A percentile compares a stretch with the other conserved stretches of the same genome.
Evolutionary conservation across 2,329 filamentous ascomycete genomes (phyloP).

Genomic region (Lachnellula willkommii): DNA sequence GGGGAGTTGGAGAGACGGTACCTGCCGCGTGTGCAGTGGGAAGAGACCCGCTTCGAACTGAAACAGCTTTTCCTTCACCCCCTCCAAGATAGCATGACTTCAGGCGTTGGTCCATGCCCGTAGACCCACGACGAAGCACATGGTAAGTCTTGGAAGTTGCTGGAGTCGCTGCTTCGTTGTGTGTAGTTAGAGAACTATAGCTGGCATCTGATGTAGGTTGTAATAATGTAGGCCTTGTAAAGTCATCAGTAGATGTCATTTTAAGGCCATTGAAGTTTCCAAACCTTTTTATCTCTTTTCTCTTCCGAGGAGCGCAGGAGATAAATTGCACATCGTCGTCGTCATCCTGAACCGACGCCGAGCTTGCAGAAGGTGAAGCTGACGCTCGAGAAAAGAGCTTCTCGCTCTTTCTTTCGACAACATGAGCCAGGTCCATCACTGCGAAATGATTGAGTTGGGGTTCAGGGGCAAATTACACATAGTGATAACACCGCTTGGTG

Average conservation of each 20-base stretch:
- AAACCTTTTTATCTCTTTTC: constrained; percentile 34
- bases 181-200: not conserved
- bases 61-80: not conserved
- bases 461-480: not conserved
- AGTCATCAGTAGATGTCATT: not conserved
- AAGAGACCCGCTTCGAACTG: constrained; percentile 12
- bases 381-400: no score
- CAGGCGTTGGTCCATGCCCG: constrained; percentile 12
- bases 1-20: not conserved
- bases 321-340: constrained; percentile 43
- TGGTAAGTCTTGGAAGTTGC: not conserved
- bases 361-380: no score
- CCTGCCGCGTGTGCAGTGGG: constrained; percentile 3
- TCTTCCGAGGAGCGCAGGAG: constrained; percentile 37
- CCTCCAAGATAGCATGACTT: constrained; percentile 15
- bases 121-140: constrained; percentile 7
- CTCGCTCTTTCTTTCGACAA: no score
- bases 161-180: not conserved
- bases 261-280: constrained; percentile 7
- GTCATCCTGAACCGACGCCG: constrained; percentile 28
- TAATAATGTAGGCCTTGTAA: constrained; percentile 3
- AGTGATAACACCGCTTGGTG: not conserved
- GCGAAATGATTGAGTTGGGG: no score
- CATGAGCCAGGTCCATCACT: no score
- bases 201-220: not conserved